These are phyloP conservation scores for Neocallimastix lanati DNA, from an alignment of 192 early-diverging fungal genomes.

Conservation along the genomic window DNA sequence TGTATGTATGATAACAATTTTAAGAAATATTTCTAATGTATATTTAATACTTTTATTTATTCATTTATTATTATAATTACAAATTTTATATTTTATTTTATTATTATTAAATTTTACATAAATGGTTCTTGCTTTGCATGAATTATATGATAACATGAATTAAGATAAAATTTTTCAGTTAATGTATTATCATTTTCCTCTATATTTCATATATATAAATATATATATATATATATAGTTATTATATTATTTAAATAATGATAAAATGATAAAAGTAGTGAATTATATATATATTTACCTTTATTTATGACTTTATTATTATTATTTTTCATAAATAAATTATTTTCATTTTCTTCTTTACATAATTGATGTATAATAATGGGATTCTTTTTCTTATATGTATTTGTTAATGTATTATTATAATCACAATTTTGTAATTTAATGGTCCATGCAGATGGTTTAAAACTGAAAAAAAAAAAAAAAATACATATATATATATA, in stretches of 20 bases:
- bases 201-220: too few relatives aligned
- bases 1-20: too few relatives aligned
- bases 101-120: neutral
- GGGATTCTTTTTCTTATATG: neutral
- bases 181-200: neutral
- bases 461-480: too few relatives aligned
- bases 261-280: too few relatives aligned
- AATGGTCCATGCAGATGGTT: neutral
- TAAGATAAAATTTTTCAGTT: neutral
- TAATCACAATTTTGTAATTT: neutral
- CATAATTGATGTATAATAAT: neutral
- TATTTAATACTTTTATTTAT: too few relatives aligned
- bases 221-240: too few relatives aligned
- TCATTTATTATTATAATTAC: too few relatives aligned
- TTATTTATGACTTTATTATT: neutral
- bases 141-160: neutral
- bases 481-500: too few relatives aligned
- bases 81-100: too few relatives aligned
- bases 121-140: neutral
- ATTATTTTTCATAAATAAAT: neutral
- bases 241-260: too few relatives aligned
- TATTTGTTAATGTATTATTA: neutral
- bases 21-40: too few relatives aligned
- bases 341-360: neutral
- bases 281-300: too few relatives aligned